Evolutionary conservation across 1,284 basidiomycete genomes (phyloP).

Genomic region (Melampsora occidentalis): DNA sequence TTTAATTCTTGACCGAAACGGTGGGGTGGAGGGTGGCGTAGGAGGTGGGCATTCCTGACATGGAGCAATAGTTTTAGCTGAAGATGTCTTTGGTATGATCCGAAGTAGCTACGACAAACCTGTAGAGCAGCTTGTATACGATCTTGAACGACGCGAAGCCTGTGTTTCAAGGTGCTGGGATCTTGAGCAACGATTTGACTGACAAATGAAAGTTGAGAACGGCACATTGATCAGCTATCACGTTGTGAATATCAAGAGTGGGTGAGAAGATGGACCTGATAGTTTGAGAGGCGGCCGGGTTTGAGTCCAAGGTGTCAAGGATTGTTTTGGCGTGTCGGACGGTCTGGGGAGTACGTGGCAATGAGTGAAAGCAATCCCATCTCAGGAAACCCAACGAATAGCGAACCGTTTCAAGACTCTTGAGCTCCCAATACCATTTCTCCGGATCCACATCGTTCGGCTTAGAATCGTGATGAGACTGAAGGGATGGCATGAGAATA

Average conservation of each 20-base stretch:
- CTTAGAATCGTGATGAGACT: background rate
- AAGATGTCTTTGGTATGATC: constrained; percentile 24
- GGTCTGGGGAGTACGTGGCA: background rate
- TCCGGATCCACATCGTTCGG: background rate
- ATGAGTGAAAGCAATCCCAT: background rate
- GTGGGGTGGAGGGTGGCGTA: constrained; percentile 41
- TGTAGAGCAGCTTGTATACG: background rate
- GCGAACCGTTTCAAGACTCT: background rate
- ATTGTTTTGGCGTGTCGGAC: constrained; percentile 3
- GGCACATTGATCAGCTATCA: background rate
- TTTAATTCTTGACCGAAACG: constrained; percentile 33
- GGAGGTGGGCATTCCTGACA: constrained; percentile 40
- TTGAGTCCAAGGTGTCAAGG: background rate
- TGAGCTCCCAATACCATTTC: constrained; percentile 7
- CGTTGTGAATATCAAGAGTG: background rate
- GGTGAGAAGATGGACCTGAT: background rate
- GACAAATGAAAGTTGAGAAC: background rate
- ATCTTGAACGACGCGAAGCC: background rate
- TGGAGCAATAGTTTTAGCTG: constrained; percentile 22
- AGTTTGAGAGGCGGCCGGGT: background rate
- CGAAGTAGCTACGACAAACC: background rate
- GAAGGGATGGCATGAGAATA: background rate
- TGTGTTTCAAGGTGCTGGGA: background rate
- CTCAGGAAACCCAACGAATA: background rate
- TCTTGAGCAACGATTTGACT: constrained; percentile 8